phyloP scores from a whole-genome alignment of 805 yeast genomes.

The Candida coquimbonensis region DNA sequence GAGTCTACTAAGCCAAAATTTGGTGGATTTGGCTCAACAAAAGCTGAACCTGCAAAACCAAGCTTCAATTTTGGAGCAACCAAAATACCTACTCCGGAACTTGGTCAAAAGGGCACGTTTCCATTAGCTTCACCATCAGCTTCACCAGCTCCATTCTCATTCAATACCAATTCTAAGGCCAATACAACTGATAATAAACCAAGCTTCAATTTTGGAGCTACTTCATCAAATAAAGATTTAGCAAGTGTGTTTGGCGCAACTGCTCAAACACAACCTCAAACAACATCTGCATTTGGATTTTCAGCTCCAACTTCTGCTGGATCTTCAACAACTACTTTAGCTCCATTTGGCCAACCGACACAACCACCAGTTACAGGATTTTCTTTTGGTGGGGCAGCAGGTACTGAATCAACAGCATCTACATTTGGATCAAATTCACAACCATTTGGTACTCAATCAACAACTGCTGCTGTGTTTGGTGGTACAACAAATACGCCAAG shows the following conservation, averaged over 20 bases:
- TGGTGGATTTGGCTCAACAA: not conserved
- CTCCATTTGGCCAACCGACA: constrained; percentile 11
- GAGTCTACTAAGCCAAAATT: not conserved
- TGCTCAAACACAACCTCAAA: constrained; percentile 2
- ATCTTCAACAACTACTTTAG: constrained; percentile 9
- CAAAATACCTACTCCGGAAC: not conserved
- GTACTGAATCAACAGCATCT: not conserved
- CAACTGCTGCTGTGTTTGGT: not conserved
- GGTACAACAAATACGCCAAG: constrained; percentile 3
- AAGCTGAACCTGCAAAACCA: not conserved
- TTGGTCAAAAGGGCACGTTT: not conserved
- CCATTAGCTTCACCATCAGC: constrained; percentile 2
- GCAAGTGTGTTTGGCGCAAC: constrained; percentile 9
- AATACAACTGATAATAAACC: constrained; percentile 1
- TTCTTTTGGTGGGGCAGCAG: not conserved
- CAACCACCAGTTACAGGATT: constrained; percentile 6
- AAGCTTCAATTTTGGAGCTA: constrained; percentile 14
- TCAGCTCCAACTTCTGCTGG: constrained; percentile 17
- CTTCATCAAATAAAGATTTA: constrained; percentile 8
- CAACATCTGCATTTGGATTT: constrained; percentile 13
- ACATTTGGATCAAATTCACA: not conserved
- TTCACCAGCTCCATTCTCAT: constrained; percentile 5
- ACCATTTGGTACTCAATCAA: constrained; percentile 1
- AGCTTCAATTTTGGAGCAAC: not conserved
- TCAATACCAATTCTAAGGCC: not conserved